Conservation (phyloP, 1,284 basidiomycete species). For the Ganoderma multipileum region DNA sequence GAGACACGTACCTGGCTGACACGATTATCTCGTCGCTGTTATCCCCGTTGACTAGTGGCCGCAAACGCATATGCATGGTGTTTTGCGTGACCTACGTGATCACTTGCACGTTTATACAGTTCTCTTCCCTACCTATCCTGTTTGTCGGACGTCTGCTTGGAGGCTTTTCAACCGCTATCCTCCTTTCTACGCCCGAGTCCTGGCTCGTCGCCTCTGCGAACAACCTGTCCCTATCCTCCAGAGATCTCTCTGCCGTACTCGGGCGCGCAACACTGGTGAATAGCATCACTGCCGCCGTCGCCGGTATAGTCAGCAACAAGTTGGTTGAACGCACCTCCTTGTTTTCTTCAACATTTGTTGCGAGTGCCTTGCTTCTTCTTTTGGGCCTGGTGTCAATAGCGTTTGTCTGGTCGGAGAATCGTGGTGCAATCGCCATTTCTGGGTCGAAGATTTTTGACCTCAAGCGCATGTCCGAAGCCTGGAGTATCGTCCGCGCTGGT, state of each 20-base stretch:
- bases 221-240: slow-evolving; percentile 54
- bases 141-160: slow-evolving; percentile 68
- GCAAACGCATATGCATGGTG: slow-evolving; percentile 67
- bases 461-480: slow-evolving; percentile 61
- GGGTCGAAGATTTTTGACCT: slow-evolving; percentile 51
- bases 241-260: slow-evolving; percentile 72
- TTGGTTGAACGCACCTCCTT: slow-evolving; percentile 55
- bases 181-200: slow-evolving; percentile 77
- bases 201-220: slow-evolving; percentile 74
- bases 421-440: slow-evolving; percentile 53
- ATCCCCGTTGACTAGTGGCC: slow-evolving; percentile 53
- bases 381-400: slow-evolving; percentile 65
- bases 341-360: slow-evolving; percentile 70
- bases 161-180: slow-evolving; percentile 75
- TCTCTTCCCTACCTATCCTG: slow-evolving; percentile 63
- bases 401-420: slow-evolving; percentile 71
- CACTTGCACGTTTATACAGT: slow-evolving; percentile 63
- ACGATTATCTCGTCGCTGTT: not conserved
- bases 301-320: slow-evolving; percentile 70
- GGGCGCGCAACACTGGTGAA: slow-evolving; percentile 76
- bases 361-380: slow-evolving; percentile 61
- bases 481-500: slow-evolving; percentile 64
- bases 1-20: not conserved
- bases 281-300: slow-evolving; percentile 70
- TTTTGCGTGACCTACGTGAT: slow-evolving; percentile 72